These are phyloP conservation scores for Corrigiola litoralis DNA, from an alignment of 179 eudicot species.

Conservation along the genomic window DNA sequence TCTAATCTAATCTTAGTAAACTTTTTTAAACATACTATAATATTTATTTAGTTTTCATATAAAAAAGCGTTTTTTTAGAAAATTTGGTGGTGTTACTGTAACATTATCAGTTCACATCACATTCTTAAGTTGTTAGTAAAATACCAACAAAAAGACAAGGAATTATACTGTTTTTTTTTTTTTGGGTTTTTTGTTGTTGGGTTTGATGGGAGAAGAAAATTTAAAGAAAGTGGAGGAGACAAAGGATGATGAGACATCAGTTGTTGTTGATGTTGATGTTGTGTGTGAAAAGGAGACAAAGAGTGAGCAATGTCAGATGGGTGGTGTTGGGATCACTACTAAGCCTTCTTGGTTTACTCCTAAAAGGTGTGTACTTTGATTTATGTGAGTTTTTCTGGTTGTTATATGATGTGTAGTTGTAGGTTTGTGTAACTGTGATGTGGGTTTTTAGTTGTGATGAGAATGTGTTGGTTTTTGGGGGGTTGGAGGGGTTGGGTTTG, in stretches of 20 bases:
- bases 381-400: background rate
- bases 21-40: background rate
- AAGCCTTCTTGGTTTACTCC: slow-evolving; percentile 85
- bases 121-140: background rate
- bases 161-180: background rate
- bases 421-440: background rate
- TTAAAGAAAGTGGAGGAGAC: slow-evolving; percentile 25
- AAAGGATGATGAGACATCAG: slow-evolving; percentile 21
- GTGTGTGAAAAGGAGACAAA: slow-evolving; percentile 15
- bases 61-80: no score
- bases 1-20: slow-evolving; percentile 16
- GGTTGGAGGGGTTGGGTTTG: background rate
- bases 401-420: background rate
- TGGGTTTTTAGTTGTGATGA: background rate
- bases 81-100: slow-evolving; percentile 2
- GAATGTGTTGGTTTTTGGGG: background rate
- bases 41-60: slow-evolving; percentile 1
- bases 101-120: slow-evolving; percentile 16
- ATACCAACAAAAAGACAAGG: slow-evolving; percentile 2
- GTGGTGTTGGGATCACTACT: slow-evolving; percentile 12
- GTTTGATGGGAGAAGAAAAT: slow-evolving; percentile 21
- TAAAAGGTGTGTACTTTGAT: slow-evolving; percentile 35
- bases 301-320: slow-evolving; percentile 9
- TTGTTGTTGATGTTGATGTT: slow-evolving; percentile 14
- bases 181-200: background rate